Evolutionary conservation across 1,284 basidiomycete species (phyloP).

Genomic region (Sporisorium reilianum): DNA sequence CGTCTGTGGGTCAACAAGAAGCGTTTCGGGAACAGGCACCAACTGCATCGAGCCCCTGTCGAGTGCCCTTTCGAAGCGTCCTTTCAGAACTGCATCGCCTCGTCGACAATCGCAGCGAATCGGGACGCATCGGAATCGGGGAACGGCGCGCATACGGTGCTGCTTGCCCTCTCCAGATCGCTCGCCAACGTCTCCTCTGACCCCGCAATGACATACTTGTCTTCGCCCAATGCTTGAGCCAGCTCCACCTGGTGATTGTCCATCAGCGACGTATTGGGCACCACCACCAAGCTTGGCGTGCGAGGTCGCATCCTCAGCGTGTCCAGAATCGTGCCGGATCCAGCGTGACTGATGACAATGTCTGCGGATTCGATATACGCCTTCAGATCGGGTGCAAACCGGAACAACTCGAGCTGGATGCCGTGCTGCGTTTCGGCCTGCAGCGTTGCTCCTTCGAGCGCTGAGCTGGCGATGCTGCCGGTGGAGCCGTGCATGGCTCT

Average conservation of each 20-base stretch:
- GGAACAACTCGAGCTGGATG: slow-evolving; percentile 47
- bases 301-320: slow-evolving; percentile 75
- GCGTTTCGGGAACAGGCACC: not conserved
- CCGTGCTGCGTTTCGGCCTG: slow-evolving; percentile 29
- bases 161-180: slow-evolving; percentile 24
- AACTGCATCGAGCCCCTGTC: slow-evolving; percentile 4
- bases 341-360: slow-evolving; percentile 90
- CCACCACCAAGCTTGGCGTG: slow-evolving; percentile 80
- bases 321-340: slow-evolving; percentile 93
- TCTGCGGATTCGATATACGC: slow-evolving; percentile 76
- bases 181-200: slow-evolving; percentile 30
- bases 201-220: slow-evolving; percentile 27
- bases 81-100: slow-evolving; percentile 22
- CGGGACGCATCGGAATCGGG: slow-evolving; percentile 47
- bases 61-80: too few species aligned
- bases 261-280: slow-evolving; percentile 88
- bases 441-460: slow-evolving; percentile 22
- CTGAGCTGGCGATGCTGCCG: not conserved
- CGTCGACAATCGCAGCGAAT: slow-evolving; percentile 37
- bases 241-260: slow-evolving; percentile 95
- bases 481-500: slow-evolving; percentile 24
- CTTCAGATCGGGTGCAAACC: slow-evolving; percentile 46
- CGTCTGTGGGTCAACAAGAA: too few species aligned
- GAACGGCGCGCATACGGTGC: slow-evolving; percentile 9
- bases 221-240: slow-evolving; percentile 76